Percentiles rank a stretch among this genome's conserved stretches.
phyloP scores from a whole-genome alignment of 1,284 basidiomycete genomes.

The Ustilago shanxiensis region DNA sequence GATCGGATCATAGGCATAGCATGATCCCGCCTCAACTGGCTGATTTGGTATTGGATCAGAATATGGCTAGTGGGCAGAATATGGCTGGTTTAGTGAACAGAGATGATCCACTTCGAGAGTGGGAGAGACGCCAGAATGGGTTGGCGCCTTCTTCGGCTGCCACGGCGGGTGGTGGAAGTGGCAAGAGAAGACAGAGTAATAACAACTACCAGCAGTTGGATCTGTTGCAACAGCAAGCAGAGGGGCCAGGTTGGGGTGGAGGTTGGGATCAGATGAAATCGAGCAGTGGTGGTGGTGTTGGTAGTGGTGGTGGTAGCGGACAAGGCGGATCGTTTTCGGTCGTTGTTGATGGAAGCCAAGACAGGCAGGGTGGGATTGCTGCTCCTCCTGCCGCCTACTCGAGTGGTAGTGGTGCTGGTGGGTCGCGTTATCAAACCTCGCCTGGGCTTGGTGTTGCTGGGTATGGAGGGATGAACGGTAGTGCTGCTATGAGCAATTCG shows the following conservation, averaged over 20 bases:
- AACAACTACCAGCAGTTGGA: slow-evolving; percentile 53
- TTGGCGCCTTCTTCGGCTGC: slow-evolving; percentile 43
- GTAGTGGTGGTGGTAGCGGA: slow-evolving; percentile 6
- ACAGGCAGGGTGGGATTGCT: slow-evolving; percentile 24
- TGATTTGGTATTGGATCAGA: slow-evolving; percentile 68
- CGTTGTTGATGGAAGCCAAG: slow-evolving; percentile 37
- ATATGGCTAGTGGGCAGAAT: slow-evolving; percentile 34
- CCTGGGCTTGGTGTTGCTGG: slow-evolving; percentile 12
- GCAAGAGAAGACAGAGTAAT: slow-evolving; percentile 30
- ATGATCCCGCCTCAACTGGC: slow-evolving; percentile 86
- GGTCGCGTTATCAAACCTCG: slow-evolving; percentile 24
- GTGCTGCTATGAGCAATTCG: slow-evolving; percentile 11
- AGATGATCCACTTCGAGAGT: slow-evolving; percentile 64
- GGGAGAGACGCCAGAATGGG: slow-evolving; percentile 74
- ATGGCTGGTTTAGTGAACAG: slow-evolving; percentile 65
- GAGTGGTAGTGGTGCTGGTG: slow-evolving; percentile 5
- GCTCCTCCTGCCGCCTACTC: slow-evolving; percentile 47
- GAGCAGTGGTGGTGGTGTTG: no score
- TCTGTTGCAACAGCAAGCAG: slow-evolving; percentile 54
- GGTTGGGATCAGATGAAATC: slow-evolving; percentile 30
- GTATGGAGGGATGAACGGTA: slow-evolving; percentile 25
- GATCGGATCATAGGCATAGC: slow-evolving; percentile 75
- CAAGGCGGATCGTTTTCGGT: slow-evolving; percentile 29
- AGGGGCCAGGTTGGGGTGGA: slow-evolving; percentile 30
- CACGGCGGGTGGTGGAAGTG: slow-evolving; percentile 35